These are phyloP conservation scores for Teratosphaeria nubilosa DNA, from an alignment of 2,329 filamentous ascomycete species.

Conservation along the genomic window DNA sequence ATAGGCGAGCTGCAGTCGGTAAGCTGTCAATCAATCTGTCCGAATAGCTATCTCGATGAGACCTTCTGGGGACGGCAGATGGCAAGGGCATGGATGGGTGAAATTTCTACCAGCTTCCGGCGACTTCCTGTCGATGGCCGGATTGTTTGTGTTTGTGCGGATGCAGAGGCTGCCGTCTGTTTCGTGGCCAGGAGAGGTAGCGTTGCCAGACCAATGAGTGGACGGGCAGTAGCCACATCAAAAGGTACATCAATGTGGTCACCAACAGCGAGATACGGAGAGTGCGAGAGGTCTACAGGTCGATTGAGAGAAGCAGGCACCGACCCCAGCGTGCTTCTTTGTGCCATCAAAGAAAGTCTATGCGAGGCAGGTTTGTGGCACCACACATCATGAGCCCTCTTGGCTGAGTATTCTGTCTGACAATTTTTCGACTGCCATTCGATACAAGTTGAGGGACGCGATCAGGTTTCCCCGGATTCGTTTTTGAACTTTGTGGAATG, in stretches of 20 bases:
- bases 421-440: background rate
- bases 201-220: background rate
- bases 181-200: background rate
- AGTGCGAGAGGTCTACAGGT: background rate
- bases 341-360: background rate
- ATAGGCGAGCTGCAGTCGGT: background rate
- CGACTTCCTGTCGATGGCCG: background rate
- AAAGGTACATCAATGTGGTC: background rate
- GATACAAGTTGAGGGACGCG: background rate
- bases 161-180: background rate
- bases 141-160: background rate
- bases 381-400: background rate
- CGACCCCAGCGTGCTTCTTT: background rate
- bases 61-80: background rate
- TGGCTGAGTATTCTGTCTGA: background rate
- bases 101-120: background rate
- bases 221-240: background rate
- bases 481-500: background rate
- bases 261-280: background rate
- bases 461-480: background rate
- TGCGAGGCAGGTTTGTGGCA: background rate
- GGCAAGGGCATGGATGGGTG: background rate
- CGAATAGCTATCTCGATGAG: background rate
- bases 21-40: background rate
- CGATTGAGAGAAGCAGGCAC: background rate